Percentiles rank a stretch among this genome's conserved stretches.
These are phyloP conservation scores for Fusarium chaquense DNA, from an alignment of 2,329 filamentous ascomycete species.

Conservation along the genomic window DNA sequence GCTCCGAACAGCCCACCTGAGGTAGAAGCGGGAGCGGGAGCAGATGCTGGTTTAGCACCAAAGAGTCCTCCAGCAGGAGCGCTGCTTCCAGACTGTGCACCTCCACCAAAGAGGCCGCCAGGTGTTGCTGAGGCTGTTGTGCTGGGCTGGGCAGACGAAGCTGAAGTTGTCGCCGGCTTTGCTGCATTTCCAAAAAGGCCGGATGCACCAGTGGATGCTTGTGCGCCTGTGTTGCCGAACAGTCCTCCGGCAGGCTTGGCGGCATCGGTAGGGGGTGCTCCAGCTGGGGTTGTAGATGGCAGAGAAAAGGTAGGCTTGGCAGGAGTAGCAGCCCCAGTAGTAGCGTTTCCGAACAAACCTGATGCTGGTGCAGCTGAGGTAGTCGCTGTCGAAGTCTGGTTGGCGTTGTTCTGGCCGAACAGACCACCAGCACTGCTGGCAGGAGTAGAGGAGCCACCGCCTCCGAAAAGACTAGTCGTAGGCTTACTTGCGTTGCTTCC, in stretches of 20 bases:
- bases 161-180: constrained; percentile 45
- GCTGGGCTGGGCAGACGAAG: constrained; percentile 31
- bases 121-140: constrained; percentile 38
- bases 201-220: constrained; percentile 39
- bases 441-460: constrained; percentile 45
- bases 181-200: constrained; percentile 49
- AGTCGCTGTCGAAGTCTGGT: constrained; percentile 38
- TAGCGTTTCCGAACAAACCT: constrained; percentile 49
- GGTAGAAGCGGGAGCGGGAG: constrained; percentile 42
- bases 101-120: constrained; percentile 52
- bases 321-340: constrained; percentile 52
- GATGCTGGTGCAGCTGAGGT: constrained; percentile 46
- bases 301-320: constrained; percentile 63
- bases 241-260: constrained; percentile 47
- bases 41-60: constrained; percentile 48
- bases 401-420: constrained; percentile 48
- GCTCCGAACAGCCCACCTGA: constrained; percentile 44
- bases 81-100: constrained; percentile 49
- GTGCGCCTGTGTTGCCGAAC: constrained; percentile 42
- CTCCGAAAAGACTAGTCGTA: constrained; percentile 47
- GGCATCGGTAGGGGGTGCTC: constrained; percentile 61
- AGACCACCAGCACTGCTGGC: constrained; percentile 29
- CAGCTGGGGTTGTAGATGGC: constrained; percentile 67
- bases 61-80: constrained; percentile 52
- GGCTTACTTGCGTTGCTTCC: constrained; percentile 39